Conservation (phyloP, 768 basidiomycete species). For the Lentinula aciculospora region DNA sequence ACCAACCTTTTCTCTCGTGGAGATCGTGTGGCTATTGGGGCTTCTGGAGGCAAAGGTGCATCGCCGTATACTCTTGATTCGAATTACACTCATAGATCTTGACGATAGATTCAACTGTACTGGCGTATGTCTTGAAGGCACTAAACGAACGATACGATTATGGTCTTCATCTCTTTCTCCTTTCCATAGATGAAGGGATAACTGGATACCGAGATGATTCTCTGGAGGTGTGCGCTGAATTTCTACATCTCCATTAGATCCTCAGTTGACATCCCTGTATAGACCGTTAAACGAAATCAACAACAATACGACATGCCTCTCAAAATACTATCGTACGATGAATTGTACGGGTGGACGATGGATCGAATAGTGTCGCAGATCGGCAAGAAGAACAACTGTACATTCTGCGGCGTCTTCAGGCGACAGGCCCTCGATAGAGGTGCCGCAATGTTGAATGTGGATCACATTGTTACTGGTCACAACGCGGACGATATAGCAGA, state of each 20-base stretch:
- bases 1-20: slow-evolving; percentile 81
- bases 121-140: slow-evolving; percentile 95
- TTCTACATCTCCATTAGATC: neutral
- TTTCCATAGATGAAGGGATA: slow-evolving; percentile 98
- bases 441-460: slow-evolving; percentile 80
- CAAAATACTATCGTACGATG: slow-evolving; percentile 93
- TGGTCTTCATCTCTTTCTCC: slow-evolving; percentile 81
- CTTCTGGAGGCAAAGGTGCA: slow-evolving; percentile 95
- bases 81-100: neutral
- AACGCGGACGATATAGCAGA: slow-evolving; percentile 99
- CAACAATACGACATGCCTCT: slow-evolving; percentile 92
- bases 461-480: slow-evolving; percentile 98
- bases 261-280: slow-evolving; percentile 8
- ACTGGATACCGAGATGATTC: slow-evolving; percentile 98
- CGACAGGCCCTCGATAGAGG: slow-evolving; percentile 95
- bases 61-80: neutral
- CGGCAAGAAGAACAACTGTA: slow-evolving; percentile 97
- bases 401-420: slow-evolving; percentile 97
- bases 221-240: slow-evolving; percentile 57
- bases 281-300: slow-evolving; percentile 98
- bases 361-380: slow-evolving; percentile 92
- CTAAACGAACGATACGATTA: slow-evolving; percentile 94
- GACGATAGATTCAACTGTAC: slow-evolving; percentile 87
- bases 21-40: slow-evolving; percentile 94
- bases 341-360: slow-evolving; percentile 99